These are phyloP conservation scores for Poa annua DNA, from an alignment of 176 grass and related monocot species.

Conservation along the genomic window DNA sequence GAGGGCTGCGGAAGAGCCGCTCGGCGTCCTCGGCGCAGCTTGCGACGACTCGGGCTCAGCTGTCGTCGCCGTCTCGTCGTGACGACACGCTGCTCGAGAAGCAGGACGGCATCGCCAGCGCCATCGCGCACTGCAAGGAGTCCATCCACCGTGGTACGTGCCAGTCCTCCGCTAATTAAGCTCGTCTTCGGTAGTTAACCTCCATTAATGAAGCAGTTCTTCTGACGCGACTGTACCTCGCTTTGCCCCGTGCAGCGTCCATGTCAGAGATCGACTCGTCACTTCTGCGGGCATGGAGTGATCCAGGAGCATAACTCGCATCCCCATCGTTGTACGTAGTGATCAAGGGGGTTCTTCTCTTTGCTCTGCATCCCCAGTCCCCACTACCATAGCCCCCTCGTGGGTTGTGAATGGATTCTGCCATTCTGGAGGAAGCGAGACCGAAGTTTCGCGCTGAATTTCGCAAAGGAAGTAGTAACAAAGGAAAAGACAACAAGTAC, in stretches of 20 bases:
- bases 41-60: constrained; percentile 6
- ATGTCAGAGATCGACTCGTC: constrained; percentile 56
- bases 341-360: neutral
- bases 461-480: neutral
- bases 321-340: neutral
- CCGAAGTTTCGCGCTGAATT: constrained; percentile 47
- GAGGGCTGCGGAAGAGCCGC: constrained; percentile 58
- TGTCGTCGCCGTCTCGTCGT: constrained; percentile 38
- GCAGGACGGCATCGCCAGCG: constrained; percentile 94
- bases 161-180: too few species aligned
- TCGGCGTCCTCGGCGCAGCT: constrained; percentile 59
- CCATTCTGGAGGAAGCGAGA: constrained; percentile 15
- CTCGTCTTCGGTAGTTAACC: too few species aligned
- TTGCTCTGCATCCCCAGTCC: neutral
- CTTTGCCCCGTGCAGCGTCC: constrained; percentile 31
- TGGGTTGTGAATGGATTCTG: neutral
- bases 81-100: constrained; percentile 84
- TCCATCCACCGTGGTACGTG: constrained; percentile 67
- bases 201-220: neutral
- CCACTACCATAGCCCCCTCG: neutral
- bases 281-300: constrained; percentile 65
- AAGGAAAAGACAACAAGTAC: constrained; percentile 39
- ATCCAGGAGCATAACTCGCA: constrained; percentile 44
- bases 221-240: constrained; percentile 9
- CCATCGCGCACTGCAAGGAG: constrained; percentile 96